These are phyloP conservation scores for Diphasiastrum complanatum DNA, from an alignment of 83 land plant species.

Conservation along the genomic window DNA sequence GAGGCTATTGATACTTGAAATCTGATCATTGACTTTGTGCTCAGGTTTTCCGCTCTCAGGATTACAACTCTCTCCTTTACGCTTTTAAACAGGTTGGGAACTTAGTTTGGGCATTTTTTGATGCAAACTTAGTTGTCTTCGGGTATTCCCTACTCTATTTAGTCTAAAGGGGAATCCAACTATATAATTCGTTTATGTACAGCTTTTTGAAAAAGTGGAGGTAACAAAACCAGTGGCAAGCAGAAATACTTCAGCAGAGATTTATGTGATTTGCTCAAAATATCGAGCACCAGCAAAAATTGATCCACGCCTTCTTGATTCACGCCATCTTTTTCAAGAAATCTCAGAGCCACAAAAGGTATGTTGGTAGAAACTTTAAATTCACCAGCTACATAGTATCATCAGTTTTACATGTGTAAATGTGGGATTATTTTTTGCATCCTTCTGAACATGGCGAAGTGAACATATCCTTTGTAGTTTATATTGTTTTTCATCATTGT, in stretches of 20 bases:
- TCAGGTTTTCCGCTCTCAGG: conserved; percentile 95
- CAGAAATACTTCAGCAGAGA: conserved; percentile 86
- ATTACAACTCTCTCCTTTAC: conserved; percentile 71
- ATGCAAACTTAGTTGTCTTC: conserved; percentile 2
- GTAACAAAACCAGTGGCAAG: conserved; percentile 89
- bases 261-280: conserved; percentile 58
- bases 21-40: too few species aligned
- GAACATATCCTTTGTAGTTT: not conserved
- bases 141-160: too few species aligned
- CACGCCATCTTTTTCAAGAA: conserved; percentile 69
- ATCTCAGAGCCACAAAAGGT: conserved; percentile 67
- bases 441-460: not conserved
- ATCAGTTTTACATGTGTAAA: not conserved
- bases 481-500: not conserved
- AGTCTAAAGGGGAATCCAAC: too few species aligned
- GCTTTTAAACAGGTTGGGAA: conserved; percentile 76
- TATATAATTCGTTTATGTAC: not conserved
- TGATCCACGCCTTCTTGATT: conserved; percentile 92
- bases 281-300: conserved; percentile 96
- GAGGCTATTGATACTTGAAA: too few species aligned
- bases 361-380: too few species aligned
- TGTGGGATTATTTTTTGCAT: not conserved
- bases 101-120: not conserved
- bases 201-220: conserved; percentile 95
- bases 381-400: not conserved